Percentiles rank a stretch among this genome's conserved stretches.
Conservation (phyloP, 192 early-diverging fungal genomes). For the Umbelopsis sp. region DNA sequence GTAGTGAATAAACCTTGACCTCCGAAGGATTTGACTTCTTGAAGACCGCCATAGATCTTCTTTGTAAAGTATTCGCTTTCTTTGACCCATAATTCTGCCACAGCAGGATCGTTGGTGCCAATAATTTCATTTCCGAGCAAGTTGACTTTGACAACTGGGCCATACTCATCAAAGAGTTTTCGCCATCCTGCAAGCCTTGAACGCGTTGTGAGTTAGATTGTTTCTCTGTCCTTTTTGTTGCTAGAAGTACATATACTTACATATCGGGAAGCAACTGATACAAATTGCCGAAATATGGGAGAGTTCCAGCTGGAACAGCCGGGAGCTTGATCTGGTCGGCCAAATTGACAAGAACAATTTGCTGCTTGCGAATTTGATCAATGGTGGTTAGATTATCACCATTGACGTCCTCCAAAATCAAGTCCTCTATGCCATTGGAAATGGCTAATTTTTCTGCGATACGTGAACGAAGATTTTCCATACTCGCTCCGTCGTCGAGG, state of each 20-base stretch:
- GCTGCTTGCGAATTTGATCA: slow-evolving; percentile 25
- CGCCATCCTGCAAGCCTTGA: slow-evolving; percentile 17
- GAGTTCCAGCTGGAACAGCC: slow-evolving; percentile 30
- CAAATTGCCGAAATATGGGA: slow-evolving; percentile 36
- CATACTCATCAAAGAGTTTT: slow-evolving; percentile 42
- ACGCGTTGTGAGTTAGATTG: neutral
- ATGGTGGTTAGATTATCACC: slow-evolving; percentile 14
- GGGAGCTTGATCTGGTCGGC: slow-evolving; percentile 23
- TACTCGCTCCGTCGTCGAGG: slow-evolving; percentile 19
- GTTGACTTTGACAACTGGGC: slow-evolving; percentile 36
- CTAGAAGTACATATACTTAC: slow-evolving; percentile 22
- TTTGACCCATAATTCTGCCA: slow-evolving; percentile 43
- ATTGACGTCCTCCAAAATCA: slow-evolving; percentile 19
- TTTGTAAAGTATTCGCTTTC: slow-evolving; percentile 58
- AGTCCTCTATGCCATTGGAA: neutral
- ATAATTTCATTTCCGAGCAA: slow-evolving; percentile 17
- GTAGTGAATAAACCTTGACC: slow-evolving; percentile 58
- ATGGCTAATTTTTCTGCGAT: slow-evolving; percentile 30
- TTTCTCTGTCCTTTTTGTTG: neutral
- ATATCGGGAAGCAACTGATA: slow-evolving; percentile 38
- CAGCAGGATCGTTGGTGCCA: slow-evolving; percentile 43
- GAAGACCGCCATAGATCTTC: slow-evolving; percentile 34
- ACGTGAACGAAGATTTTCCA: slow-evolving; percentile 30
- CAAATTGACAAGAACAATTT: slow-evolving; percentile 28
- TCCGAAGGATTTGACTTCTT: slow-evolving; percentile 48